phyloP scores from a whole-genome alignment of 768 basidiomycete species.

The Exidia glandulosa region DNA sequence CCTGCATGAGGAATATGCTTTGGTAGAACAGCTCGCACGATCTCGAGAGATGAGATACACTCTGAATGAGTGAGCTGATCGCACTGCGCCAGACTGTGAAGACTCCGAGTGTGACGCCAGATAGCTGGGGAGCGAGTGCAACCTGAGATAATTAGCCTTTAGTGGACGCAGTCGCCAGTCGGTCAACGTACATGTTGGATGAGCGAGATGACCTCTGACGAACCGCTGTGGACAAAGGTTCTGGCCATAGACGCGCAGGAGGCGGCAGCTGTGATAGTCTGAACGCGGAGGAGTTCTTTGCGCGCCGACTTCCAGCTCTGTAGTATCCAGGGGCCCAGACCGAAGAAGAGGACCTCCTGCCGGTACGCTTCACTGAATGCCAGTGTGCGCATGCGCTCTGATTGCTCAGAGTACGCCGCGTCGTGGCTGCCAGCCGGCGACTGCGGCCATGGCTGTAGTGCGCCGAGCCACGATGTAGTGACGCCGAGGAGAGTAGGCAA shows the following conservation, averaged over 20 bases:
- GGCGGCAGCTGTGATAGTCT: not conserved
- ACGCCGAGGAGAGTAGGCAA: slow-evolving; percentile 35
- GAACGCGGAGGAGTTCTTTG: slow-evolving; percentile 46
- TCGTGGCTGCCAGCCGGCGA: slow-evolving; percentile 43
- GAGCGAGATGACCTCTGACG: slow-evolving; percentile 3
- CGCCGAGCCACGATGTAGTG: not conserved
- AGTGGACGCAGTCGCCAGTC: too few species aligned
- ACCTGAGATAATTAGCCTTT: slow-evolving; percentile 34
- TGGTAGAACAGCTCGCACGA: slow-evolving; percentile 71
- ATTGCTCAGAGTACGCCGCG: slow-evolving; percentile 53
- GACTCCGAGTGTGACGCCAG: slow-evolving; percentile 69
- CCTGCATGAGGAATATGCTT: slow-evolving; percentile 76
- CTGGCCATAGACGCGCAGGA: slow-evolving; percentile 23
- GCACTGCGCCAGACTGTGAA: slow-evolving; percentile 71
- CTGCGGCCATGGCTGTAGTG: slow-evolving; percentile 32
- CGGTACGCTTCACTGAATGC: slow-evolving; percentile 66
- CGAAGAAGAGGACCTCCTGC: slow-evolving; percentile 75
- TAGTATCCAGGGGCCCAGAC: slow-evolving; percentile 76
- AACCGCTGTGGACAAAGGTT: slow-evolving; percentile 30
- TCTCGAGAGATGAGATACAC: slow-evolving; percentile 49
- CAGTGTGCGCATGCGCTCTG: slow-evolving; percentile 64
- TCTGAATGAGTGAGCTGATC: slow-evolving; percentile 58
- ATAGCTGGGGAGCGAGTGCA: slow-evolving; percentile 58
- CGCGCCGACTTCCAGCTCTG: slow-evolving; percentile 62
- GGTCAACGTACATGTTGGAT: slow-evolving; percentile 4